Base-by-base conservation (phyloP, 2,329 filamentous ascomycete species). In the Cryphonectria radicalis region DNA sequence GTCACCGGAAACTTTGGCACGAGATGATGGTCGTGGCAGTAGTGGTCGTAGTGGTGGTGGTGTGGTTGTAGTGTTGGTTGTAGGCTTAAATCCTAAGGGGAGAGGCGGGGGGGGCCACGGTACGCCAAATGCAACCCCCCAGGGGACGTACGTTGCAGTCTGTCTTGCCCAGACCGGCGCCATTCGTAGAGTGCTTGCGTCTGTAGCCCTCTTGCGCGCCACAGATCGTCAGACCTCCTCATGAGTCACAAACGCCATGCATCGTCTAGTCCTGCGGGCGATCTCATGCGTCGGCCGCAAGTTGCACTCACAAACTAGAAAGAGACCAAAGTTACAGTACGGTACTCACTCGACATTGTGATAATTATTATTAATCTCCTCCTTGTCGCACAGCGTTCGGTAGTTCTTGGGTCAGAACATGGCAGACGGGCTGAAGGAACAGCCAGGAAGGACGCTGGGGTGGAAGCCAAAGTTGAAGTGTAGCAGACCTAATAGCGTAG, bases 191-290 rank as follows among this genome's bases (percentile, higher is more conserved):
- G 14, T 50, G 65, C 59, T 50, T 63, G 71, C 64, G 64, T 64
- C 68, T 70, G 60, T 43, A 46, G 10, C 57, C 43, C 50, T 57
- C 46, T 57, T 62, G 43, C 65, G 63, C 60, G 46, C 66, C 25
- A 46, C 13, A 55, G 57, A 59, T 46, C 57, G 57, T 59, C 55
- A 62, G 40, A 25, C 22, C 25, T 28, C 22, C 25, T 28, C 37
- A 42, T 72, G 71, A 72, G 68, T 72, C 71, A 72, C 65, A 57
- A 63, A 59, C 40, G 67, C 67, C 50, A 55, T 40, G 46, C 35
- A 32, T 66, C 32, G 46, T 66, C 32, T 28, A 22, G 32, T 59
- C 63, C 57, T 66, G 50, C 65, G 60, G 46, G 19, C 22, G 42
- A 50, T 28, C 53, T 32, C 63, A 62, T 50, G 60, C 28, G 28